Percentiles rank a stretch among this genome's conserved stretches.
These are phyloP conservation scores for Ramicandelaber brevisporus DNA, from an alignment of 192 early-diverging fungal genomes.

Conservation along the genomic window DNA sequence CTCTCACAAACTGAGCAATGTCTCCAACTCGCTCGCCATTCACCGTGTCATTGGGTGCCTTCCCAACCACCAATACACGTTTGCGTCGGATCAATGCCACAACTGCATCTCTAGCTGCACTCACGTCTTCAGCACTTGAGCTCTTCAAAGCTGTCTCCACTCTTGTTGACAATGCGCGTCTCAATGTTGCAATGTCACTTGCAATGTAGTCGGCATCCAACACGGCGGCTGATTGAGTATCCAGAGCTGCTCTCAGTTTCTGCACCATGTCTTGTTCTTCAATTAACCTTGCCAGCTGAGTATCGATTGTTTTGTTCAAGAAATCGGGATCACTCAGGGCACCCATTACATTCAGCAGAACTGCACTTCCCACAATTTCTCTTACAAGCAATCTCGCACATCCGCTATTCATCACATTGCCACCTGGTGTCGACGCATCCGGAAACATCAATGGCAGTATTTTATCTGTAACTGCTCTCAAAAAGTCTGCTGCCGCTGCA, in stretches of 20 bases:
- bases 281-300: slow-evolving; percentile 17
- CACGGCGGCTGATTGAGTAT: slow-evolving; percentile 20
- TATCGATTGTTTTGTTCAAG: slow-evolving; percentile 57
- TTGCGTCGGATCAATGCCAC: slow-evolving; percentile 50
- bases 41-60: slow-evolving; percentile 45
- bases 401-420: too few species aligned
- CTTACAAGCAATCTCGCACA: slow-evolving; percentile 35
- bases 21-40: slow-evolving; percentile 52
- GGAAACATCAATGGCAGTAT: slow-evolving; percentile 38
- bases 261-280: slow-evolving; percentile 37
- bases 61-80: slow-evolving; percentile 21
- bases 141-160: slow-evolving; percentile 43
- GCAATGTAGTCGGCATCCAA: neutral
- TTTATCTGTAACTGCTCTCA: slow-evolving; percentile 29
- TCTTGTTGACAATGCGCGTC: slow-evolving; percentile 48
- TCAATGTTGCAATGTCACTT: slow-evolving; percentile 2
- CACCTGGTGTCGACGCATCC: slow-evolving; percentile 24
- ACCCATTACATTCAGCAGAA: slow-evolving; percentile 40
- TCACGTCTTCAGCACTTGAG: slow-evolving; percentile 28
- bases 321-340: slow-evolving; percentile 63
- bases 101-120: slow-evolving; percentile 36
- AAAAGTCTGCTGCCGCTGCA: slow-evolving; percentile 24
- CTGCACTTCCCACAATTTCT: slow-evolving; percentile 41
- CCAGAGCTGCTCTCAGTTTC: slow-evolving; percentile 35
- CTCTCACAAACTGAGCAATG: slow-evolving; percentile 42